Base-by-base conservation (phyloP, 169 alveolate species). In the Prorocentrum cordatum region DNA sequence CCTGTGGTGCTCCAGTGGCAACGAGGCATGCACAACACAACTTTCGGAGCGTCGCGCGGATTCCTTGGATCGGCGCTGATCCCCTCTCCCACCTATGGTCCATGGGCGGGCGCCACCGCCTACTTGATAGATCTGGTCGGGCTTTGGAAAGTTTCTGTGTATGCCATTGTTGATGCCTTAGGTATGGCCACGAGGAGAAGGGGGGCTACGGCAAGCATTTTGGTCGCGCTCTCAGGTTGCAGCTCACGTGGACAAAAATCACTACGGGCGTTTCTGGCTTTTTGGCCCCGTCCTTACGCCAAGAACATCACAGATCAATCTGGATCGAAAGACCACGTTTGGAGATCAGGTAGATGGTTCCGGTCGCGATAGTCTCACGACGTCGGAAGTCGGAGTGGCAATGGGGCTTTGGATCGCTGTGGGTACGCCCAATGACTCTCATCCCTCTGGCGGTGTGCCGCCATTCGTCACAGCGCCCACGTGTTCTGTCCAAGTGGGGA, bases 131-230 rank as follows among this genome's bases (percentile, higher is more conserved):
- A 24, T 59, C 0, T 26, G 36, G 2, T 14, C 0, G 18, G 67
- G 2, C 31, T 22, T 0, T 3, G 35, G 18, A 10, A 22, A 58
- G 35, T 31, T 24, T n/a, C 4, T 16, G n/a, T 58, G 31, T 58
- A 42, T 16, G 16, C 54, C 54, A 42, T 42, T 16, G 54, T 42
- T 42, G 9, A 16, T 42, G 54, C n/a, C 54, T 42, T 42, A 42
- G 85, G 98, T 97, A 26, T 42, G 94, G 38, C 94, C 92, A 54
- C 80, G 93, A 35, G 97, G 98, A 82, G n/a, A 61, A 85, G 47
- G 92, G 92, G 3, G 92, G 92, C 33, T 83, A 72, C 62, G 93
- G 94, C 67, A 94, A 94, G 92, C 99, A 97, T 93, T 95, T 94
- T 89, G 98, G 99, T 32, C 89, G 61, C 73, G 62, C 29, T 20